Conservation (phyloP, 768 basidiomycete genomes). For the Kondoa malvinella region DNA sequence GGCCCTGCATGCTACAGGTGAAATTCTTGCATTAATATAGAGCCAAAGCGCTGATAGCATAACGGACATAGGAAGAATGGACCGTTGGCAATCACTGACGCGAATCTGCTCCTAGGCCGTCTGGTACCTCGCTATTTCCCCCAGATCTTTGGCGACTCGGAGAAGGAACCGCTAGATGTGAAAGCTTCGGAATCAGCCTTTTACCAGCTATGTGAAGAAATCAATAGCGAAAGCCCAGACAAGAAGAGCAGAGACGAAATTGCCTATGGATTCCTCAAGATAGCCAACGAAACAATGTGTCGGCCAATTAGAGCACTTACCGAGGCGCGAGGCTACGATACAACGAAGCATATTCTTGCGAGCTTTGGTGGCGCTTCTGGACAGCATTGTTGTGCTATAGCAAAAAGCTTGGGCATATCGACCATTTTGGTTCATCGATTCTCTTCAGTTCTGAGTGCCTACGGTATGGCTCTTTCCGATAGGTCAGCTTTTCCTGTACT, state of each 20-base stretch:
- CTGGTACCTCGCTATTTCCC: constrained; percentile 82
- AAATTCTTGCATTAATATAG: constrained; percentile 1
- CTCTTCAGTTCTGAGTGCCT: constrained; percentile 82
- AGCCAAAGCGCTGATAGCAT: not conserved
- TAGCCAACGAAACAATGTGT: constrained; percentile 88
- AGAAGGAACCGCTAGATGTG: constrained; percentile 64
- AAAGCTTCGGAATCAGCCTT: constrained; percentile 54
- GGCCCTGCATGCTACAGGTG: constrained; percentile 72
- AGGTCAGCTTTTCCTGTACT: constrained; percentile 18
- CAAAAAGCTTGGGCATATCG: constrained; percentile 64
- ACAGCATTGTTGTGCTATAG: constrained; percentile 87
- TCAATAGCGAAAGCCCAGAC: constrained; percentile 43
- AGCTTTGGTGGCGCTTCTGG: constrained; percentile 55
- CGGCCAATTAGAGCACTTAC: constrained; percentile 68
- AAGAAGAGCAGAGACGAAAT: constrained; percentile 55
- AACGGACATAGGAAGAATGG: constrained; percentile 66
- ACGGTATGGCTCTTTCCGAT: constrained; percentile 54
- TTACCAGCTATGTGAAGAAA: constrained; percentile 48
- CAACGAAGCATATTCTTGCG: constrained; percentile 25
- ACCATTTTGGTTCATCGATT: constrained; percentile 77
- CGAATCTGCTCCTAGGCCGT: constrained; percentile 74
- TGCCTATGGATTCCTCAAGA: constrained; percentile 78
- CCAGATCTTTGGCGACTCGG: constrained; percentile 78
- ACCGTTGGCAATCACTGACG: constrained; percentile 78
- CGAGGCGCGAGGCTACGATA: constrained; percentile 19